Base-by-base conservation (phyloP, 345 rosid genomes). In the Bruguiera parviflora region DNA sequence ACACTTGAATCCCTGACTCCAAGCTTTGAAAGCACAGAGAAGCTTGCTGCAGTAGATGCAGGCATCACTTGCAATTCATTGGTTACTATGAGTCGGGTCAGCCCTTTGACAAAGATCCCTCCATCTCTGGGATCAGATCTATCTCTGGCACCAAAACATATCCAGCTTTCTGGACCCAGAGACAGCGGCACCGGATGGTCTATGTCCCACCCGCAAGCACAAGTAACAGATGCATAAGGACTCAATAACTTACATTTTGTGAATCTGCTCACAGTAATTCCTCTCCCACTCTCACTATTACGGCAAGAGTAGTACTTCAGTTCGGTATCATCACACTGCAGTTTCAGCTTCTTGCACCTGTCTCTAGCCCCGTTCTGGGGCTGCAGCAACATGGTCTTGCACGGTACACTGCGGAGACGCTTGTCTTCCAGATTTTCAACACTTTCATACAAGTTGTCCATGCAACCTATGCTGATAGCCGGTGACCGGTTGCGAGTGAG, bases 91-190 rank as follows among this genome's bases (percentile, higher is more conserved):
- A 72, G 19, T 33, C 8, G 20, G 1, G 58, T 5, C 24, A 59
- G 60, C 22, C 62, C 73, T 62, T 68, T 58, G 20, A 70, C 73
- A 70, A 76, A 80, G 19, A 76, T 64, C 4, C 73, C 77, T 8
- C 19, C 33, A 27, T 51, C 33, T n/a, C 2, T 20, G 20, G 28
- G 16, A 33, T 37, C 58, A 43, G 16, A n/a, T n/a, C n/a, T n/a
- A n/a, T n/a, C n/a, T n/a, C n/a, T n/a, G n/a, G n/a, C n/a, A n/a
- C n/a, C n/a, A n/a, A n/a, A n/a, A n/a, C n/a, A n/a, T n/a, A n/a
- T n/a, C n/a, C n/a, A n/a, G n/a, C n/a, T n/a, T n/a, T n/a, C n/a
- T n/a, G n/a, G n/a, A n/a, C n/a, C n/a, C n/a, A n/a, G n/a, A n/a
- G 11, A 13, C 5, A 7, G 70, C 1, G 5, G 1, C 27, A 24